These are phyloP conservation scores for Fragaria ananassa DNA, from an alignment of 306 rosid genomes.

Conservation along the genomic window DNA sequence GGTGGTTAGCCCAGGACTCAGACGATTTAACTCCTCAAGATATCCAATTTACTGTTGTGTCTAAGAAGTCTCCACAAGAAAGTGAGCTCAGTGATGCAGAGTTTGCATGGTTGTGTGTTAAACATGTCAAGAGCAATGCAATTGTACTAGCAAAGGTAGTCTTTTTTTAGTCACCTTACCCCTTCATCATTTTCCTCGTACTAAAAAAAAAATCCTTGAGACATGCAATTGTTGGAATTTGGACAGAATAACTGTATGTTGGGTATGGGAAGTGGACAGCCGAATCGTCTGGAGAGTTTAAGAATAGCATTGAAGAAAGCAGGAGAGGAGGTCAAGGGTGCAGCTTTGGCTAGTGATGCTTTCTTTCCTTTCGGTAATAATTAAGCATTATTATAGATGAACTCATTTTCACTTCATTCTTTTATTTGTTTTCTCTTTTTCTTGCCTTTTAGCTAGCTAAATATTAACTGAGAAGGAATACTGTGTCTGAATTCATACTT, in stretches of 20 bases:
- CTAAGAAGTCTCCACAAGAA: constrained; percentile 61
- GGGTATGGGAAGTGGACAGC: constrained; percentile 99
- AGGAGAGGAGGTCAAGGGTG: constrained; percentile 81
- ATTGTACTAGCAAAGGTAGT: constrained; percentile 83
- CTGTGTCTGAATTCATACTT: too few species aligned
- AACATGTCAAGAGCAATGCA: constrained; percentile 96
- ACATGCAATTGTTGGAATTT: constrained; percentile 24
- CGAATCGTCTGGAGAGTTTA: constrained; percentile 84
- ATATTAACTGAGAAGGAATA: too few species aligned
- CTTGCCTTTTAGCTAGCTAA: too few species aligned
- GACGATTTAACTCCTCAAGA: constrained; percentile 67
- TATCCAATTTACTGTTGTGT: constrained; percentile 54
- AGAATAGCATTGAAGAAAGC: constrained; percentile 87
- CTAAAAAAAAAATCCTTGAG: neutral
- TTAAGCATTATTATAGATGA: too few species aligned
- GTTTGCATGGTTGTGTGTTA: constrained; percentile 88
- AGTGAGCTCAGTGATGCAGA: constrained; percentile 61
- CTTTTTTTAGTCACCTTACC: neutral
- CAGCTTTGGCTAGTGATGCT: constrained; percentile 96
- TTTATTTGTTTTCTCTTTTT: too few species aligned
- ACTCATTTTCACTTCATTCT: too few species aligned
- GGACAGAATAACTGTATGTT: constrained; percentile 80
- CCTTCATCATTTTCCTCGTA: neutral
- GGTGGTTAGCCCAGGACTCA: constrained; percentile 90
- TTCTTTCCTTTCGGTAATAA: constrained; percentile 91